Conservation (phyloP, 805 yeast species). For the Pichia membranifaciens region DNA sequence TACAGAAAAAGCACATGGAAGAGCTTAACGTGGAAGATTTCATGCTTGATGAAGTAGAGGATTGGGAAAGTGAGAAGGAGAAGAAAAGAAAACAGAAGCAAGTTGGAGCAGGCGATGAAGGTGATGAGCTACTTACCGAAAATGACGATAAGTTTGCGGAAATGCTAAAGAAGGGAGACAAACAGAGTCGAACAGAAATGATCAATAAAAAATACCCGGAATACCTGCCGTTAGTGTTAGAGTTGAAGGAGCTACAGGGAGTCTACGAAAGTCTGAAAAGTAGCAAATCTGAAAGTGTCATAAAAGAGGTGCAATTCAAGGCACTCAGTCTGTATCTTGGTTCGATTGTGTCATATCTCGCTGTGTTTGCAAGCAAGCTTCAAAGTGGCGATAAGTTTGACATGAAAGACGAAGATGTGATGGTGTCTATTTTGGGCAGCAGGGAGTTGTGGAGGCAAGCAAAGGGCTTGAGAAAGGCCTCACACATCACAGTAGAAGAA, state of each 20-base stretch:
- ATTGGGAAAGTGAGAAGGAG: constrained; percentile 54
- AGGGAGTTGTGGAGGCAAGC: constrained; percentile 92
- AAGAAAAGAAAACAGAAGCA: constrained; percentile 44
- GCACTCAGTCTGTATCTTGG: constrained; percentile 80
- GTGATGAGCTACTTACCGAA: too few species aligned
- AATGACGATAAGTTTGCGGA: constrained; percentile 40
- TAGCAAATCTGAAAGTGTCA: constrained; percentile 27
- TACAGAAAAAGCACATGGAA: constrained; percentile 73
- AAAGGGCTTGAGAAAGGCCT: constrained; percentile 24
- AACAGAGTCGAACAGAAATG: constrained; percentile 43
- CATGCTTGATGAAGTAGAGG: constrained; percentile 74
- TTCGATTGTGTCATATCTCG: constrained; percentile 70
- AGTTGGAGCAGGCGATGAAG: constrained; percentile 28
- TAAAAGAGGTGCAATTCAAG: constrained; percentile 46
- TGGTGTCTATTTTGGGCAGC: constrained; percentile 77
- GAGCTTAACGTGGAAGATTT: constrained; percentile 72
- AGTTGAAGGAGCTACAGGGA: constrained; percentile 41
- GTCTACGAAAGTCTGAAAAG: constrained; percentile 34
- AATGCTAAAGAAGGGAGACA: constrained; percentile 17
- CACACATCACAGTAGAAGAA: constrained; percentile 4
- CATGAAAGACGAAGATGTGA: constrained; percentile 83
- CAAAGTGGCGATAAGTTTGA: constrained; percentile 43
- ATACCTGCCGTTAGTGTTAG: constrained; percentile 68
- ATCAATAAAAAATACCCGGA: constrained; percentile 73
- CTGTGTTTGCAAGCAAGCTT: constrained; percentile 58